Evolutionary conservation across 2,329 filamentous ascomycete genomes (phyloP), one percentile per base, ranked within the genome.

Genomic region (Beauveria brongniartii): DNA sequence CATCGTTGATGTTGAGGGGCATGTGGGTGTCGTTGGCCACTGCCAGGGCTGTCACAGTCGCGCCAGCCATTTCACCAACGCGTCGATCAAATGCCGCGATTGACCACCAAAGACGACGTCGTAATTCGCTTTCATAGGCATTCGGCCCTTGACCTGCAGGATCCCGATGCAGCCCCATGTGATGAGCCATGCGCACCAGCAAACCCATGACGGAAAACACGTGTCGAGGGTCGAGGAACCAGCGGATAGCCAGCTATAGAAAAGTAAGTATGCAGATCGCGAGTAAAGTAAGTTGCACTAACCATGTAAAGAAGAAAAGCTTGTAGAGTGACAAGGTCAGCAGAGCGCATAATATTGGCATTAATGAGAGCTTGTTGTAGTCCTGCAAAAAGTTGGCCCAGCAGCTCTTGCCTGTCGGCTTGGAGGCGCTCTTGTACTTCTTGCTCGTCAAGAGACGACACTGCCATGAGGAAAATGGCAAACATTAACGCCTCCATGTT

Each of bases 101-200:
- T 37, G 85, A 83, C 87, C 87, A 91, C 88, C 87, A 91, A 1
- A 91, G 74, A 43, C 88, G 80, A 55, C 88, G 82, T n/a, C 87
- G 81, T 72, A 89, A 81, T 72, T 91, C 88, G 3, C 83, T 80
- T 67, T 91, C 87, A 59, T 85, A 89, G 37, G 77, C 80, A 3
- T 72, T 75, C 3, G 84, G 66, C 5, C 71, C 79, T 56, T 80
- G 81, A 60, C 82, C 77, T 1, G 74, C 75, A 1, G 82, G 78
- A 68, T 91, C 87, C 44, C 78, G 80, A 64, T 90, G 84, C n/a
- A 90, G 76, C 4, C 86, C 86, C 73, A 91, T 82, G 4, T 86
- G 80, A 67, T 88, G 84, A 12, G 84, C 87, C 55, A 89, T 83
- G 56, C 87, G 84, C 28, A 89, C 80, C 0, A 84, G 85, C 41